Percentiles rank a stretch among this genome's conserved stretches.
Evolutionary conservation across 139 green algal species (phyloP).

Genomic region (Picochlorum sp.): DNA sequence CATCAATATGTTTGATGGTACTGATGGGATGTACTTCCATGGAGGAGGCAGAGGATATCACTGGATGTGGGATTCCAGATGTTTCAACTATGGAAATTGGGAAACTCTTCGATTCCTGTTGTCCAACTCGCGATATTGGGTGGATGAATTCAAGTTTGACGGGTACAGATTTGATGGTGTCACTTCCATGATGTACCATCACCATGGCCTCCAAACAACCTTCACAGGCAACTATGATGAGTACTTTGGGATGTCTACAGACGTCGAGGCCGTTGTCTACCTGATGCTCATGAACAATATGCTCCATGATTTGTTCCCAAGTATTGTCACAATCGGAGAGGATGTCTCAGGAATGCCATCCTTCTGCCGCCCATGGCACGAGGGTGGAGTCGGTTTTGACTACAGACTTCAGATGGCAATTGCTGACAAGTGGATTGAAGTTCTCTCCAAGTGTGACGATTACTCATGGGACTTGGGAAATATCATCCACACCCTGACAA

Average conservation of each 20-base stretch:
- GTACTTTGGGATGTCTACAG: slow-evolving; percentile 95
- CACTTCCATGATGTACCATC: slow-evolving; percentile 97
- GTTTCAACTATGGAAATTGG: slow-evolving; percentile 99
- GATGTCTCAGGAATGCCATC: slow-evolving; percentile 96
- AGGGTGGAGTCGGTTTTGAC: slow-evolving; percentile 96
- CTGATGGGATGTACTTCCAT: slow-evolving; percentile 87
- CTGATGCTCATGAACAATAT: slow-evolving; percentile 91
- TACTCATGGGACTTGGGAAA: slow-evolving; percentile 90
- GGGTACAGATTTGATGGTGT: slow-evolving; percentile 95
- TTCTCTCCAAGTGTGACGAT: slow-evolving; percentile 58
- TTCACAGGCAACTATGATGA: slow-evolving; percentile 96
- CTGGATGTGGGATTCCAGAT: slow-evolving; percentile 97
- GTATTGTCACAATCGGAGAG: slow-evolving; percentile 82
- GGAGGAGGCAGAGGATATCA: slow-evolving; percentile 76
- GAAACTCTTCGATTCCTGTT: slow-evolving; percentile 92
- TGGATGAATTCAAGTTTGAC: slow-evolving; percentile 98
- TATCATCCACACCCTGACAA: slow-evolving; percentile 89
- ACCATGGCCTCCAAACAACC: slow-evolving; percentile 90
- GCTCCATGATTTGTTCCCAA: slow-evolving; percentile 89
- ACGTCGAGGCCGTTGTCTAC: slow-evolving; percentile 86
- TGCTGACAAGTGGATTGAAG: slow-evolving; percentile 98
- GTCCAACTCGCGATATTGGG: slow-evolving; percentile 91
- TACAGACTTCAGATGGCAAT: slow-evolving; percentile 99
- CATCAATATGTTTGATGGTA: slow-evolving; percentile 99
- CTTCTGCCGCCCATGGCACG: slow-evolving; percentile 74